A percentile compares a stretch with the other conserved stretches of the same genome.
phyloP scores from a whole-genome alignment of 305 asterid species.

The Solanum hybrid region DNA sequence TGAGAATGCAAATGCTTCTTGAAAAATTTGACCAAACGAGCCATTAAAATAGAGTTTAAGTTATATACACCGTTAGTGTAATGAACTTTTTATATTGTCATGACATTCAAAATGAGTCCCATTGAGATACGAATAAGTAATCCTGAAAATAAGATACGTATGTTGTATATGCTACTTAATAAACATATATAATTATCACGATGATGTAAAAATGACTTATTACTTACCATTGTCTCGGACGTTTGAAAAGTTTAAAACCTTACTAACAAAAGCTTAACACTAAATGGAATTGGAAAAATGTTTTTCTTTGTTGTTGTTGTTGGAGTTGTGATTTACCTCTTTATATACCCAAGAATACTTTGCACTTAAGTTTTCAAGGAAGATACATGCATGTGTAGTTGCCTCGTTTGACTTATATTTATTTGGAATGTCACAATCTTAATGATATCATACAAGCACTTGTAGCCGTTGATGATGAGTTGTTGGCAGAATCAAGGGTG shows the following conservation, averaged over 20 bases:
- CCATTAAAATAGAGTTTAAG: too few relatives aligned
- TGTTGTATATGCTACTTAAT: background rate
- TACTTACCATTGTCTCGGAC: background rate
- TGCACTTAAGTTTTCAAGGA: background rate
- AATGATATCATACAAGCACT: background rate
- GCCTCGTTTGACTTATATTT: background rate
- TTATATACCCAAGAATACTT: background rate
- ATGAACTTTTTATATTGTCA: too few relatives aligned
- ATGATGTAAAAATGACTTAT: background rate
- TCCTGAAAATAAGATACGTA: background rate
- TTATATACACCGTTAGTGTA: too few relatives aligned
- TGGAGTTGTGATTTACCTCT: background rate
- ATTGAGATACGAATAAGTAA: background rate
- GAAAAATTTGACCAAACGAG: background rate
- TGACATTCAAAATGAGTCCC: background rate
- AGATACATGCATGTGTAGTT: background rate
- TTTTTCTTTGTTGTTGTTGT: background rate
- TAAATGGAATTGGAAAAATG: background rate
- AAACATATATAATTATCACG: background rate
- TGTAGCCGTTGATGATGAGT: background rate
- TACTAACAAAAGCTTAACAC: background rate
- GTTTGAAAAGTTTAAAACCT: background rate
- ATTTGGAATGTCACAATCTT: background rate
- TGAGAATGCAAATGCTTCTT: background rate
- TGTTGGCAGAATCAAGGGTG: background rate